Conservation (phyloP, 2,329 filamentous ascomycete species). For the Colletotrichum destructivum region DNA sequence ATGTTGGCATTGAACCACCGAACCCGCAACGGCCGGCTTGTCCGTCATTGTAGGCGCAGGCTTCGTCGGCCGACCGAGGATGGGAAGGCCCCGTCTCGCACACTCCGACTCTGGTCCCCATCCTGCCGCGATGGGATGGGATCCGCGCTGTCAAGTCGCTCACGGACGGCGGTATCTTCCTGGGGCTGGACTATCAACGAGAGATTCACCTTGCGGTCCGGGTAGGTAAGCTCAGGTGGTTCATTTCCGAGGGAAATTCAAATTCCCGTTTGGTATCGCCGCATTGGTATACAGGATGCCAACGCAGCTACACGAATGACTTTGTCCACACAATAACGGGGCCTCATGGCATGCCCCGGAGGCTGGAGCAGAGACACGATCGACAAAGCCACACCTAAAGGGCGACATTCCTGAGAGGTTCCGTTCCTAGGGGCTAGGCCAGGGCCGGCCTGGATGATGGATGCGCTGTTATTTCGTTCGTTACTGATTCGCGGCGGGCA, state of each 20-base stretch:
- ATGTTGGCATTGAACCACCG: background rate
- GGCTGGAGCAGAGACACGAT: conserved; percentile 19
- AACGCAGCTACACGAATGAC: too few relatives aligned
- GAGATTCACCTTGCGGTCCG: background rate
- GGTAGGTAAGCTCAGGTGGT: conserved; percentile 16
- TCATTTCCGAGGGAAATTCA: conserved; percentile 14
- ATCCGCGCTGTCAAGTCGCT: background rate
- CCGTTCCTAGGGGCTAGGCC: background rate
- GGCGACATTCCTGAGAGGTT: conserved; percentile 17
- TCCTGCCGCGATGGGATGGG: background rate
- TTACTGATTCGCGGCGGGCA: conserved; percentile 8
- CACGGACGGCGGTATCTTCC: background rate
- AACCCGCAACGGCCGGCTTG: background rate
- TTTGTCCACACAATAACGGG: too few relatives aligned
- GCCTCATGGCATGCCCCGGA: conserved; percentile 26
- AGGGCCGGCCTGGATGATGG: too few relatives aligned
- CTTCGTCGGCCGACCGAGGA: conserved; percentile 28
- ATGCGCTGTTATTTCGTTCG: background rate
- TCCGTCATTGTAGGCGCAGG: conserved; percentile 7
- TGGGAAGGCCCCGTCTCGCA: conserved; percentile 24
- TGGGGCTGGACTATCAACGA: background rate
- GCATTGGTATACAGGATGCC: background rate
- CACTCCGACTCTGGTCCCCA: background rate
- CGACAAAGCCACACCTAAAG: conserved; percentile 22
- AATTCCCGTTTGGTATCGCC: background rate